Base-by-base conservation (phyloP, 2,329 filamentous ascomycete species). In the Ceratocystis albifundus region DNA sequence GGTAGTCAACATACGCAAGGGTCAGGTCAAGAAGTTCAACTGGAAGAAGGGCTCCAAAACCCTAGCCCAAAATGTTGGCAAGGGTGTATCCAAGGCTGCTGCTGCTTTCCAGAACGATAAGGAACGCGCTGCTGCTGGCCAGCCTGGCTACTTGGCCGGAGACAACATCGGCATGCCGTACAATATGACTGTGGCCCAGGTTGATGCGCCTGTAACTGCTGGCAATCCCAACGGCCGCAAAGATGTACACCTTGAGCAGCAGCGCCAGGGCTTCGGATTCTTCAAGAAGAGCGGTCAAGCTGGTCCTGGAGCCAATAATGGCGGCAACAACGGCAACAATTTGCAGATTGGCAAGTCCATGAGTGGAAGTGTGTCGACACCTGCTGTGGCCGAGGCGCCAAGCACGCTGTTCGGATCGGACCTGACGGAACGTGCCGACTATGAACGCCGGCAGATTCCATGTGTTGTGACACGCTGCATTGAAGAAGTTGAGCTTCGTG, bases 1-100 rank as follows among this genome's bases (percentile, higher is more conserved):
- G 68, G 89, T 97, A 44, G 89, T 97, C 68, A 95, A 94, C 72
- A 95, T 97, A 69, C 86, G 91, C 71, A 97, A 96, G 77, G 91
- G 89, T 36, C 91, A 96, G 74, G 86, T 88, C 65, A 96, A 91
- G 79, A 97, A 96, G 75, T 96, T 96, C 77, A 96, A 96, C 77
- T 97, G 94, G 92, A 96, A 96, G 82, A 96, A 95, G 79, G 91
- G 91, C 48, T 90, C 90, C 48, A 93, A 96, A 76, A 92, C 89
- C 66, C 87, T 97, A 71, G 92, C 92, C 32, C 96, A 96, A 76
- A 93, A 92, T 73, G 89, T 97, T 64, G 88, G 89, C 69, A 96
- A 96, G 78, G 91, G 92, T 64, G 86, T 97, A 75, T 96, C 96
- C 76, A 89, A 91, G 65, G 92, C 92, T 4, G 95, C 96, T 68